Percentiles rank a stretch among this genome's conserved stretches.
phyloP scores from a whole-genome alignment of 805 yeast genomes.

The Candida qinlingensis region DNA sequence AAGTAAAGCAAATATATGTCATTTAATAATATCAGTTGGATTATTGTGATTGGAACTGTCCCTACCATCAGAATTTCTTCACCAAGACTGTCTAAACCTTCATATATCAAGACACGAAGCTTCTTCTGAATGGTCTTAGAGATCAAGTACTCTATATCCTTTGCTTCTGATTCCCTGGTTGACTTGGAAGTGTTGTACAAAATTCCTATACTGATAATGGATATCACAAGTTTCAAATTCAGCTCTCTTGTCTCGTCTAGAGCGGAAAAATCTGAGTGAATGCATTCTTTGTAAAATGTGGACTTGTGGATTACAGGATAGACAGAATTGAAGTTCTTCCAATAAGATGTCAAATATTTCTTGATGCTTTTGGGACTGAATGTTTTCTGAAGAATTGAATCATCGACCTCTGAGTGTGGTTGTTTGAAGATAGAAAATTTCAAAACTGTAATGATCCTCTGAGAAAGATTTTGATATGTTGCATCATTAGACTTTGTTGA shows the following conservation, averaged over 20 bases:
- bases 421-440: neutral
- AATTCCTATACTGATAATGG: constrained; percentile 8
- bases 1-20: constrained; percentile 23
- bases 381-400: neutral
- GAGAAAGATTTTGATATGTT: neutral
- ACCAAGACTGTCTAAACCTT: constrained; percentile 12
- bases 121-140: constrained; percentile 16
- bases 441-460: neutral
- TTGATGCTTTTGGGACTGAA: constrained; percentile 9
- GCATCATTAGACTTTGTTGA: neutral
- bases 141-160: neutral
- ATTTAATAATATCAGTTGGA: constrained; percentile 24
- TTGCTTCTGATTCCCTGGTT: neutral
- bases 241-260: neutral
- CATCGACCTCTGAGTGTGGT: neutral
- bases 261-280: neutral
- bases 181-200: neutral
- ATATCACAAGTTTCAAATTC: constrained; percentile 13
- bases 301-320: constrained; percentile 37
- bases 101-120: constrained; percentile 13
- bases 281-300: constrained; percentile 12
- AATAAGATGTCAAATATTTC: constrained; percentile 25
- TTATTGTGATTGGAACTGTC: constrained; percentile 16
- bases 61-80: constrained; percentile 3
- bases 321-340: constrained; percentile 32